Conservation (phyloP, 805 yeast species). For the Candida tibetensis region DNA sequence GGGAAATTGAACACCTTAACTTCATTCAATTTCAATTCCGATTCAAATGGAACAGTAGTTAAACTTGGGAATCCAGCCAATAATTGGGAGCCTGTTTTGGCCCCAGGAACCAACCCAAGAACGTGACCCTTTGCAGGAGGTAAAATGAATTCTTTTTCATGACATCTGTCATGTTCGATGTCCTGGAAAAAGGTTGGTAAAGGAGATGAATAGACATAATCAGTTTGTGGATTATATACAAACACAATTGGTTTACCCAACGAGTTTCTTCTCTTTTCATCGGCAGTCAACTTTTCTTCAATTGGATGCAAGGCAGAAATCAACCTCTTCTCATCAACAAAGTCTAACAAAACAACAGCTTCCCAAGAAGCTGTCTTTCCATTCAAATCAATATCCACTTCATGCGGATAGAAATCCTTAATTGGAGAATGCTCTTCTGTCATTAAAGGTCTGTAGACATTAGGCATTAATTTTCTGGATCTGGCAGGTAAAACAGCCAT, state of each 20-base stretch:
- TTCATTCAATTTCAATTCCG: conserved; percentile 56
- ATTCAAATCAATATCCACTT: conserved; percentile 84
- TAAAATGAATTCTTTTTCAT: conserved; percentile 53
- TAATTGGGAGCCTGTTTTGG: conserved; percentile 63
- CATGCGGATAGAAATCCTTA: conserved; percentile 83
- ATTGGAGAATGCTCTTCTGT: conserved; percentile 83
- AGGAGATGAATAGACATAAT: conserved; percentile 68
- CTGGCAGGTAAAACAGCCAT: conserved; percentile 98
- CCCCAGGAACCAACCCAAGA: conserved; percentile 64
- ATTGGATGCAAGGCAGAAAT: conserved; percentile 68
- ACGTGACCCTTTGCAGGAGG: conserved; percentile 47
- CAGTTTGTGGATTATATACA: conserved; percentile 72
- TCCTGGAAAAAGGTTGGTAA: conserved; percentile 74
- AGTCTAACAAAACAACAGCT: conserved; percentile 88
- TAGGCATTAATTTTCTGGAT: conserved; percentile 76
- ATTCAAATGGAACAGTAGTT: conserved; percentile 60
- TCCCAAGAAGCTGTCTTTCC: conserved; percentile 98
- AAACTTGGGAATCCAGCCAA: conserved; percentile 91
- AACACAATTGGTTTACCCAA: conserved; percentile 71
- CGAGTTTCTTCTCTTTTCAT: conserved; percentile 70
- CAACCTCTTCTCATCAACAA: conserved; percentile 81
- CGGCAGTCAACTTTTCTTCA: conserved; percentile 59
- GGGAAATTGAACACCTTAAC: conserved; percentile 82
- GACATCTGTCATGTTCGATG: conserved; percentile 75
- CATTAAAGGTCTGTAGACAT: conserved; percentile 77